These are phyloP conservation scores for Arachis monticola DNA, from an alignment of 331 rosid genomes.

Conservation along the genomic window DNA sequence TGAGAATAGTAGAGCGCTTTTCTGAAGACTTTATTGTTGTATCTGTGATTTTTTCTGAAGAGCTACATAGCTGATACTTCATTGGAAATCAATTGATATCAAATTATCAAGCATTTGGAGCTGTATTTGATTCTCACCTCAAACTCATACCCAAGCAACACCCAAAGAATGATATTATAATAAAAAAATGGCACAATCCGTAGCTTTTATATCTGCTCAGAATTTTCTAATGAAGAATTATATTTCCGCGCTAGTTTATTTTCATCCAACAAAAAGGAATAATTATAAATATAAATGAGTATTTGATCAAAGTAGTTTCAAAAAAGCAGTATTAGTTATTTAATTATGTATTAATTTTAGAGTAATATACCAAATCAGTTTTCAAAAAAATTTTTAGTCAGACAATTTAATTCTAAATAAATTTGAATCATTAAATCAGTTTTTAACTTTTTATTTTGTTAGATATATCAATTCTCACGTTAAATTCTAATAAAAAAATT, in stretches of 20 bases:
- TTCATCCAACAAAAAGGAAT: background rate
- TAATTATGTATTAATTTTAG: no score
- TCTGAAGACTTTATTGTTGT: conserved; percentile 26
- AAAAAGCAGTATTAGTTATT: no score
- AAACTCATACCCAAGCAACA: conserved; percentile 2
- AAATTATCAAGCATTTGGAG: conserved; percentile 20
- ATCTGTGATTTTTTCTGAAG: conserved; percentile 34
- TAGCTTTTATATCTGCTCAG: conserved; percentile 25
- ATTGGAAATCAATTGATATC: conserved; percentile 2
- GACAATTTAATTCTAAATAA: no score
- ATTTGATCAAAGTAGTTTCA: no score
- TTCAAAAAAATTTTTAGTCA: no score
- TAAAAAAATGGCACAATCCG: conserved; percentile 30
- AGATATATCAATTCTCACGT: no score
- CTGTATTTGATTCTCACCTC: conserved; percentile 25
- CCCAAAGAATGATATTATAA: background rate
- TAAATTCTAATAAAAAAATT: no score
- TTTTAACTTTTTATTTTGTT: no score
- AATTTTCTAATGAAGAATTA: background rate
- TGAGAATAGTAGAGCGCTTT: conserved; percentile 48
- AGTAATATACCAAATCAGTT: no score
- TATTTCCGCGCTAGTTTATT: background rate
- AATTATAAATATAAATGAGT: no score
- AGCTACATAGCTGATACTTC: conserved; percentile 27
- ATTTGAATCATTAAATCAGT: no score